Percentiles rank a stretch among this genome's conserved stretches.
These are phyloP conservation scores for Avena sativa DNA, from an alignment of 176 grass and related monocot species.

Conservation along the genomic window DNA sequence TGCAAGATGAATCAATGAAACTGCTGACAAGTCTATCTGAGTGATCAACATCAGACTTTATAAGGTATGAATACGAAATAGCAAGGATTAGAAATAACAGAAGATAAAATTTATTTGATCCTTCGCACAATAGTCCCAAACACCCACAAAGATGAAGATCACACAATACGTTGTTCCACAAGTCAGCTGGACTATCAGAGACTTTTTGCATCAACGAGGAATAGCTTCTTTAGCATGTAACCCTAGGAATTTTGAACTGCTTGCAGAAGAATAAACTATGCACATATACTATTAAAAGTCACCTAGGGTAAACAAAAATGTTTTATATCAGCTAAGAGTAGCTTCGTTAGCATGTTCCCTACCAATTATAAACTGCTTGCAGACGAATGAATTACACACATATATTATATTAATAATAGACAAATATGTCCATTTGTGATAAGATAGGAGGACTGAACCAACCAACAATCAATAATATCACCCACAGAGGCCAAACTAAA, in stretches of 20 bases:
- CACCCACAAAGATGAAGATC: neutral
- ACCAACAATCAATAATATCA: neutral
- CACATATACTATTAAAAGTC: slow-evolving; percentile 4
- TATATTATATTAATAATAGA: neutral
- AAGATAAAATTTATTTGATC: slow-evolving; percentile 10
- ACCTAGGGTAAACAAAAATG: slow-evolving; percentile 11
- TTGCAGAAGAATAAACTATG: slow-evolving; percentile 24
- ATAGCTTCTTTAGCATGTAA: slow-evolving; percentile 3
- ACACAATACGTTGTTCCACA: slow-evolving; percentile 15
- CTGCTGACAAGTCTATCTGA: slow-evolving; percentile 15
- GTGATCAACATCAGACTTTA: slow-evolving; percentile 28
- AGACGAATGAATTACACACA: slow-evolving; percentile 16
- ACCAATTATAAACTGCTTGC: neutral
- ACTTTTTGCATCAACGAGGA: slow-evolving; percentile 7
- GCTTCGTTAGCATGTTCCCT: neutral
- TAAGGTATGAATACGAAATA: slow-evolving; percentile 16
- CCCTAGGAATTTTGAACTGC: neutral
- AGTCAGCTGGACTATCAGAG: slow-evolving; percentile 4
- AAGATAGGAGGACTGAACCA: slow-evolving; percentile 9
- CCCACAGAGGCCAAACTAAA: neutral
- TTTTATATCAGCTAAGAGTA: slow-evolving; percentile 8
- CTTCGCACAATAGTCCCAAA: slow-evolving; percentile 14
- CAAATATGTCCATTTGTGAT: slow-evolving; percentile 6
- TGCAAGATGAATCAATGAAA: slow-evolving; percentile 60
- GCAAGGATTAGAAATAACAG: neutral